Evolutionary conservation across 2,329 filamentous ascomycete species (phyloP).

Genomic region (Teratosphaeria pseudoeucalypti): DNA sequence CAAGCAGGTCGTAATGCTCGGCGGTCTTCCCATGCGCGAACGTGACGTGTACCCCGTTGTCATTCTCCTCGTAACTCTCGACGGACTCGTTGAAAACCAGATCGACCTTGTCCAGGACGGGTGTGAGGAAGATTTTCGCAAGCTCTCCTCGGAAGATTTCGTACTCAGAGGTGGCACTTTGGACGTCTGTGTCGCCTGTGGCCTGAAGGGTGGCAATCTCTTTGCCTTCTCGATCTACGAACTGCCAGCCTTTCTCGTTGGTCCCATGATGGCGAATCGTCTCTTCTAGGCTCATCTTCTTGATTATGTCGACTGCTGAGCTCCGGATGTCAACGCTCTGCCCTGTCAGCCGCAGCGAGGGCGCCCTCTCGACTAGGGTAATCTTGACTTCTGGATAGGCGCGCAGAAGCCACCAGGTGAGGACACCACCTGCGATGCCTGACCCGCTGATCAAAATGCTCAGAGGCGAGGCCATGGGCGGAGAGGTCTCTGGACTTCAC

Average conservation of each 20-base stretch:
- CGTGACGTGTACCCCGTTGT: conserved; percentile 7
- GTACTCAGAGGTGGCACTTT: conserved; percentile 27
- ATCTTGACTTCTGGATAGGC: conserved; percentile 23
- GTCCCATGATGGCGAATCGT: conserved; percentile 27
- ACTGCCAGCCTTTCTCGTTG: conserved; percentile 31
- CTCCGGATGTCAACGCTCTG: conserved; percentile 38
- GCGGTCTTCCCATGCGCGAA: conserved; percentile 6
- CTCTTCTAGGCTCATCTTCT: conserved; percentile 30
- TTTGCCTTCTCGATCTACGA: conserved; percentile 25
- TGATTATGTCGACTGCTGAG: conserved; percentile 31
- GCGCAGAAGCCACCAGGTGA: conserved; percentile 27
- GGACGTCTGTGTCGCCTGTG: conserved; percentile 22
- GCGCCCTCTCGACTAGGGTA: conserved; percentile 36
- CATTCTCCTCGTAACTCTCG: conserved; percentile 2
- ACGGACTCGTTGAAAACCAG: conserved; percentile 23
- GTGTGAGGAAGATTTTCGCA: conserved; percentile 23
- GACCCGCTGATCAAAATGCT: conserved; percentile 29
- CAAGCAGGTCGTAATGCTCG: conserved; percentile 13
- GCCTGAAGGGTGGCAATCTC: conserved; percentile 10
- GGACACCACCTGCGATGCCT: conserved; percentile 29
- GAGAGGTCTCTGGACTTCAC: no score
- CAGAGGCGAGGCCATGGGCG: no score
- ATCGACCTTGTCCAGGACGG: conserved; percentile 11
- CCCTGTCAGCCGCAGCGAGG: conserved; percentile 30
- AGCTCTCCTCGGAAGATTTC: conserved; percentile 30